phyloP scores from a whole-genome alignment of 768 basidiomycete species.

The Lactifluus echinatus region DNA sequence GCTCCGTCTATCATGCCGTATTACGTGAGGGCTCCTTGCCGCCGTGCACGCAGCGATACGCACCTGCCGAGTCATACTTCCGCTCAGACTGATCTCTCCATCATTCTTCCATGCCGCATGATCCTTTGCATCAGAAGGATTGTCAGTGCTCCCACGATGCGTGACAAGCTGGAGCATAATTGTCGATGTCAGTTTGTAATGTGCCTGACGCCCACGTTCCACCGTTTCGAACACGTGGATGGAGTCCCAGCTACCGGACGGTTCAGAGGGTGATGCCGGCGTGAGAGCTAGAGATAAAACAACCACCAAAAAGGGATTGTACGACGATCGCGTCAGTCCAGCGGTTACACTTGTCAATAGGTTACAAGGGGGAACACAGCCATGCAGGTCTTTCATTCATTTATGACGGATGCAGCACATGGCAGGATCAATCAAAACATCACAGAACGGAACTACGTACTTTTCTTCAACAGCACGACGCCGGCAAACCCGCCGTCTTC shows the following conservation, averaged over 20 bases:
- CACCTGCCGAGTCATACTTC: slow-evolving; percentile 97
- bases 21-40: neutral
- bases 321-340: neutral
- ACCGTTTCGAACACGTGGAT: slow-evolving; percentile 95
- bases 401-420: neutral
- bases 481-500: slow-evolving; percentile 97
- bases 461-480: slow-evolving; percentile 92
- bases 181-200: slow-evolving; percentile 96
- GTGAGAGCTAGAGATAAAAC: slow-evolving; percentile 43
- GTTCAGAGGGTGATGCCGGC: slow-evolving; percentile 45
- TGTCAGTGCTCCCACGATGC: slow-evolving; percentile 25
- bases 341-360: neutral
- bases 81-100: slow-evolving; percentile 79
- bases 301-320: neutral
- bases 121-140: slow-evolving; percentile 29
- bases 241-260: slow-evolving; percentile 92
- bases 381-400: neutral
- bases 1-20: slow-evolving; percentile 55
- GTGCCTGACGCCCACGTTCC: slow-evolving; percentile 88
- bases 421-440: neutral
- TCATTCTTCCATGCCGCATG: slow-evolving; percentile 43
- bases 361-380: neutral
- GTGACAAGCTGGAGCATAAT: slow-evolving; percentile 89
- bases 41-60: slow-evolving; percentile 22
- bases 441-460: slow-evolving; percentile 34